Base-by-base conservation (phyloP, 108 stramenopile species). In the Cylindrotheca closterium region DNA sequence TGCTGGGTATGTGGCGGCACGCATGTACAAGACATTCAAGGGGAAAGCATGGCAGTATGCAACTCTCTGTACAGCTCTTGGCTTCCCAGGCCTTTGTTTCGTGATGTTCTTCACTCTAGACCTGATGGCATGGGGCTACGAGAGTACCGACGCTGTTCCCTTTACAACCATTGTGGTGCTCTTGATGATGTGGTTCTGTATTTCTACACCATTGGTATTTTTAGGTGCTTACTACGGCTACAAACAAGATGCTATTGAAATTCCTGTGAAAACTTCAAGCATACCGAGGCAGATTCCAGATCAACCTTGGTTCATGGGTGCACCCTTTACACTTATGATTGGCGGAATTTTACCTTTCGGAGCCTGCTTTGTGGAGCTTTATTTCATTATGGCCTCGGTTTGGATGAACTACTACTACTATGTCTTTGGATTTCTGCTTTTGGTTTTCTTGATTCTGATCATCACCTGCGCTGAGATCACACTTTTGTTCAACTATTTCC, bases 291-390 rank as follows among this genome's bases (percentile, higher is more conserved):
- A 89, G 68, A 94, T 98, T 64, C 98, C 98, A 2, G 88, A 93
- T 75, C 91, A 92, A 60, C 91, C 96, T 5, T 98, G 95, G 95
- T 97, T 92, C 72, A 88, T 96, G 88, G 68, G 85, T 47, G 49
- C 85, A 22, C 81, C 80, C 23, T 94, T 98, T 73, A 87, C 91
- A 4, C 67, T 96, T 7, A 42, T 82, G 27, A 83, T 99, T 54
- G 96, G 96, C n/a, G 99, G 98, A 30, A 88, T 98, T 47, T 78
- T 99, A 10, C 99, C 98, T 37, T 99, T 99, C 63, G 97, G 97
- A 3, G 91, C 98, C 4, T 88, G 94, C 79, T 97, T 93, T 73
- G 94, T 99, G 15, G 98, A 99, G 82, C 86, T 99, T 10, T 97
- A 94, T 80, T 98, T 98, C 81, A 98, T 99, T 54, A 68, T 99